A percentile compares a stretch with the other conserved stretches of the same genome.
These are phyloP conservation scores for Alternaria burnsii DNA, from an alignment of 2,329 filamentous ascomycete genomes.

Conservation along the genomic window DNA sequence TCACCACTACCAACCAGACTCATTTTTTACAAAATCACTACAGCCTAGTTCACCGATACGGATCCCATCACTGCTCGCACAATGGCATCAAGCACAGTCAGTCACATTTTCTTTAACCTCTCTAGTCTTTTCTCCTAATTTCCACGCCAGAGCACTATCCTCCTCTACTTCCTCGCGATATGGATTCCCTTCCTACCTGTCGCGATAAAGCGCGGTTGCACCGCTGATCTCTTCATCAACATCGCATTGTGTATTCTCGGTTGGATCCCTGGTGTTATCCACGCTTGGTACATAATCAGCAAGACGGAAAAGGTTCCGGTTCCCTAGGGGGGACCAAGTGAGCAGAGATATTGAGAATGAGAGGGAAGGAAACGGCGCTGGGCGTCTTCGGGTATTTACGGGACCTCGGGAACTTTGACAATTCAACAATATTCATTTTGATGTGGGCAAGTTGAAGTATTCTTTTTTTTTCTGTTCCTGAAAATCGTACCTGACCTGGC, in stretches of 20 bases:
- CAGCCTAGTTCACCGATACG: background rate
- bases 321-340: background rate
- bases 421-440: too few relatives aligned
- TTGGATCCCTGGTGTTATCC: conserved; percentile 43
- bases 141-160: conserved; percentile 29
- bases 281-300: conserved; percentile 40
- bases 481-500: background rate
- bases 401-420: too few relatives aligned
- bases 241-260: conserved; percentile 50
- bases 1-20: background rate
- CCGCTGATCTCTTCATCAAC: conserved; percentile 54
- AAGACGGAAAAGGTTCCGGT: conserved; percentile 18
- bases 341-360: background rate
- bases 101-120: background rate
- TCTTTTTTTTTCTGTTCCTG: background rate
- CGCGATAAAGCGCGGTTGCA: conserved; percentile 51
- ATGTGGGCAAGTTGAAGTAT: too few relatives aligned
- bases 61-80: background rate
- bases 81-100: conserved; percentile 25
- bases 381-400: background rate
- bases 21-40: background rate
- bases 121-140: background rate
- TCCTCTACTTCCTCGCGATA: conserved; percentile 44
- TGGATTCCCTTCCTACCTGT: conserved; percentile 53
- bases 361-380: background rate